Base-by-base conservation (phyloP, 73 alveolate genomes). In the Durusdinium trenchii region DNA sequence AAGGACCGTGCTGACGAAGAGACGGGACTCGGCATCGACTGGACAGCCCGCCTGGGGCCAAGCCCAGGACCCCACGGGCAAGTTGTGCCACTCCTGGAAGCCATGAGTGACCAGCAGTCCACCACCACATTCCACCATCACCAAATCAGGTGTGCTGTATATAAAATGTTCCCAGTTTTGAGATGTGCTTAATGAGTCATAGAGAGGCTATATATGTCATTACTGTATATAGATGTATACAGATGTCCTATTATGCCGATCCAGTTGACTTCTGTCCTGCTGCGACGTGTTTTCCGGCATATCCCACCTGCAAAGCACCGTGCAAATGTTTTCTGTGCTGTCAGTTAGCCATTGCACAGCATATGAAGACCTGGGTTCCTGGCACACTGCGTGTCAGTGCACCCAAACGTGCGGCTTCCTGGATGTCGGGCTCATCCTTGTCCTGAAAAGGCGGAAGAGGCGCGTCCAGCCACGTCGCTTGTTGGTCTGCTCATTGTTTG, bases 11-110 rank as follows among this genome's bases (percentile, higher is more conserved):
- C 76, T 26, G 18, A 40, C 32, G 18, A 26, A 26, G 76, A 23
- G 14, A 12, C 45, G 6, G 28, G 43, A 64, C 1, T 30, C 79
- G 9, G 16, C 79, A 7, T 64, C 28, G 79, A 64, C n/a, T 35
- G 36, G 4, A 20, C 7, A 32, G 43, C 28, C 9, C 86, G 30
- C 98, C 98, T 91, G 98, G 6, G 98, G 98, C 98, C 98, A 91
- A 52, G 98, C 98, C 98, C 98, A 91, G 30, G 98, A 91, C 46
- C 98, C 98, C 28, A 78, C 85, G 7, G 98, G 98, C 76, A 91
- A 46, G 98, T 91, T 91, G 67, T 91, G 84, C 98, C 98, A 91
- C 82, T 91, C 98, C 98, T 90, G 12, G 32, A n/a, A 51, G 84
- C 0, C 12, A 57, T 23, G 23, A 23, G 23, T 16, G 69, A 12